These are phyloP conservation scores for Penicillium sclerotiorum DNA, from an alignment of 2,329 filamentous ascomycete genomes.

Conservation along the genomic window DNA sequence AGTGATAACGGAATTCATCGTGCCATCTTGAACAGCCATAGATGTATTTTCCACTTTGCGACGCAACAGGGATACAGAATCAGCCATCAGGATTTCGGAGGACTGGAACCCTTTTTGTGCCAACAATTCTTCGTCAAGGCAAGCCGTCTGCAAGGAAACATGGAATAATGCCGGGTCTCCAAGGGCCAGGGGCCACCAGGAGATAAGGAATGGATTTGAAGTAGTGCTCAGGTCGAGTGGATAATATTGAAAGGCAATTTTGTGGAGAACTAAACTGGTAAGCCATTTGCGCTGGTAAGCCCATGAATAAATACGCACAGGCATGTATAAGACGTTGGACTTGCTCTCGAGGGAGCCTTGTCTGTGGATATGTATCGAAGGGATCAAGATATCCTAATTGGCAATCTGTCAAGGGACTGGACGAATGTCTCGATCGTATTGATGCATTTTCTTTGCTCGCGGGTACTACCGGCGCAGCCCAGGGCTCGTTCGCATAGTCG, in stretches of 20 bases:
- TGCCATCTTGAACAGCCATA: constrained; percentile 57
- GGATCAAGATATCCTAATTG: constrained; percentile 52
- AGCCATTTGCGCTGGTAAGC: constrained; percentile 16
- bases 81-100: constrained; percentile 60
- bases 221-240: constrained; percentile 56
- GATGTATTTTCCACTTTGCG: constrained; percentile 52
- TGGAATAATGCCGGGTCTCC: constrained; percentile 61
- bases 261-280: constrained; percentile 53
- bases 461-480: constrained; percentile 33
- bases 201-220: constrained; percentile 61
- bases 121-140: constrained; percentile 56
- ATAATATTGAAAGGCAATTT: constrained; percentile 64
- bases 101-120: constrained; percentile 57
- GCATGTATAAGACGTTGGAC: constrained; percentile 60
- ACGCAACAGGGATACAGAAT: constrained; percentile 57
- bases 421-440: constrained; percentile 4
- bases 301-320: constrained; percentile 52
- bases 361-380: constrained; percentile 60
- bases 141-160: constrained; percentile 62
- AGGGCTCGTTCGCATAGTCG: constrained; percentile 58
- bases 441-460: constrained; percentile 10
- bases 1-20: constrained; percentile 61
- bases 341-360: constrained; percentile 53
- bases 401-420: constrained; percentile 26
- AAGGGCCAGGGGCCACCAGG: constrained; percentile 63